These are phyloP conservation scores for Metarhizium humberi DNA, from an alignment of 2,329 filamentous ascomycete genomes.

Conservation along the genomic window DNA sequence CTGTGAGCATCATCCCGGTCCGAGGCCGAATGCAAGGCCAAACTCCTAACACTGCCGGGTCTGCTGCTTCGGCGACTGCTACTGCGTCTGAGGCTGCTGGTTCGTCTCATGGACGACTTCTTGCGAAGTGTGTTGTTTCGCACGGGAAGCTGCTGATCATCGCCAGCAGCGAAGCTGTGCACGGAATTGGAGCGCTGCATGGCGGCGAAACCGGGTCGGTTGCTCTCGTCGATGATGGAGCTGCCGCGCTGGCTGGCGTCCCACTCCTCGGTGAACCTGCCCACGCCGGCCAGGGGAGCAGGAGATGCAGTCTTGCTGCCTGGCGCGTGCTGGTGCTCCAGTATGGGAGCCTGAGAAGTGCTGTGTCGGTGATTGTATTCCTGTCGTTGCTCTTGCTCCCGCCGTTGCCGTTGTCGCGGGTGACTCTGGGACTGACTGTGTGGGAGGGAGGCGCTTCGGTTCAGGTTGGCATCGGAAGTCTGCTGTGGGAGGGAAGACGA, in stretches of 20 bases:
- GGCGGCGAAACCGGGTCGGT: slow-evolving; percentile 13
- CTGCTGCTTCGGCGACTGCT: slow-evolving; percentile 72
- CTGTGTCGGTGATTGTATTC: slow-evolving; percentile 5
- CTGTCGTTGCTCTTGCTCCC: slow-evolving; percentile 3
- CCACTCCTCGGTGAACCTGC: slow-evolving; percentile 62
- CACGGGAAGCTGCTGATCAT: slow-evolving; percentile 31
- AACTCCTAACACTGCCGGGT: slow-evolving; percentile 77
- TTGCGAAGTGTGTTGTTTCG: slow-evolving; percentile 76
- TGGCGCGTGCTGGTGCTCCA: slow-evolving; percentile 11
- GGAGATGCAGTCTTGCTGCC: neutral
- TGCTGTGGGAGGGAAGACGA: slow-evolving; percentile 4
- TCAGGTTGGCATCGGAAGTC: slow-evolving; percentile 8
- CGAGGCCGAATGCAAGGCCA: slow-evolving; percentile 59
- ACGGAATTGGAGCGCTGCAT: slow-evolving; percentile 56
- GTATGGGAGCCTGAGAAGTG: slow-evolving; percentile 9
- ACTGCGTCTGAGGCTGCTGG: slow-evolving; percentile 66
- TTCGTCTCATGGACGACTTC: slow-evolving; percentile 68
- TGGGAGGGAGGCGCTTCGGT: slow-evolving; percentile 6
- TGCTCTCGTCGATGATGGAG: slow-evolving; percentile 46
- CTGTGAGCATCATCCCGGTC: slow-evolving; percentile 68
- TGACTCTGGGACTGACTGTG: neutral
- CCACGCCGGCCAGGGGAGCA: slow-evolving; percentile 11
- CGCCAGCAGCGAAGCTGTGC: slow-evolving; percentile 41
- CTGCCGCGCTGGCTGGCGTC: slow-evolving; percentile 59
- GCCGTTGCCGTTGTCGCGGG: slow-evolving; percentile 8